Conservation (phyloP, 2,329 filamentous ascomycete genomes). For the Colletotrichum noveboracense region DNA sequence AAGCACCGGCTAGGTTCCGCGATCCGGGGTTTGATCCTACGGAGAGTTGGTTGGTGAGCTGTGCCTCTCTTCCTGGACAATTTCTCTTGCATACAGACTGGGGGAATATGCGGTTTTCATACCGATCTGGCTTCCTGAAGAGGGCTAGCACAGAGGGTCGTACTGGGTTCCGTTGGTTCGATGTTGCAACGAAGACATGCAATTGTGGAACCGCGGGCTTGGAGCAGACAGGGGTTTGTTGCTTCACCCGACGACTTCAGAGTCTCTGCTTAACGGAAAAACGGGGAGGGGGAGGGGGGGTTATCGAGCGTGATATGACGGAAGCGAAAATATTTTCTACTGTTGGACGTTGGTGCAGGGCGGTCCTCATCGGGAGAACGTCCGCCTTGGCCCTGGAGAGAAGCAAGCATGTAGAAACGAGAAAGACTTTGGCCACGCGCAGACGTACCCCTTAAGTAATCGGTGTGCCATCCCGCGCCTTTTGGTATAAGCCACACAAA, state of each 20-base stretch:
- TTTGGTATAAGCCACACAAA: too few species aligned
- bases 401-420: neutral
- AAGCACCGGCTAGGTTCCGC: too few species aligned
- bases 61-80: neutral
- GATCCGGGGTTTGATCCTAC: too few species aligned
- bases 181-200: neutral
- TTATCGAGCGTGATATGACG: neutral
- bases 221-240: accelerated
- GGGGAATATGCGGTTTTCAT: neutral
- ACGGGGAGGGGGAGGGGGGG: too few species aligned
- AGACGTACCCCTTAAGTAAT: too few species aligned
- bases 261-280: too few species aligned
- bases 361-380: neutral
- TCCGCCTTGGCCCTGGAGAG: neutral
- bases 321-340: accelerated
- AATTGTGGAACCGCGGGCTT: neutral
- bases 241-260: accelerated
- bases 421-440: too few species aligned
- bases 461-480: too few species aligned
- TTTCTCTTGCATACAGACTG: neutral
- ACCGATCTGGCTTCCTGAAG: neutral
- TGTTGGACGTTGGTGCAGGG: neutral
- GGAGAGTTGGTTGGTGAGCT: neutral
- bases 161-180: neutral
- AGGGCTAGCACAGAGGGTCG: neutral